Conservation (phyloP, 2,329 filamentous ascomycete species). For the Ophiognomonia clavigignenti-juglandacearum region DNA sequence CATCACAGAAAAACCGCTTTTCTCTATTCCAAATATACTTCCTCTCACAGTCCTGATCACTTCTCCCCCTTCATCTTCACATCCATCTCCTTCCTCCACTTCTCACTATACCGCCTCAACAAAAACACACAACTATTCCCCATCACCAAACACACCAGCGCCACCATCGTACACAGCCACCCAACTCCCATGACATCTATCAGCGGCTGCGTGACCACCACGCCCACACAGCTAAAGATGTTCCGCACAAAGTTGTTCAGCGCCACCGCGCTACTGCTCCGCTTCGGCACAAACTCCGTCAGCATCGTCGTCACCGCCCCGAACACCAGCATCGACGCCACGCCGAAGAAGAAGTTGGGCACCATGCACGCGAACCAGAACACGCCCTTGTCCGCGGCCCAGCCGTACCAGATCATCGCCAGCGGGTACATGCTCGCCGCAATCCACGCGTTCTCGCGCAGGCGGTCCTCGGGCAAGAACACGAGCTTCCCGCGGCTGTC, state of each 20-base stretch:
- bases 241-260: slow-evolving; percentile 80
- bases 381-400: slow-evolving; percentile 54
- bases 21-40: no score
- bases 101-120: slow-evolving; percentile 54
- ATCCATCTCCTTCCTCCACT: slow-evolving; percentile 64
- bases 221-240: slow-evolving; percentile 69
- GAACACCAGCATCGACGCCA: slow-evolving; percentile 76
- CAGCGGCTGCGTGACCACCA: slow-evolving; percentile 64
- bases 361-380: slow-evolving; percentile 45
- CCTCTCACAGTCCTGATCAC: no score
- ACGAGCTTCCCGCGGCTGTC: slow-evolving; percentile 62
- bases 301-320: slow-evolving; percentile 73
- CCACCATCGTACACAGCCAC: slow-evolving; percentile 64
- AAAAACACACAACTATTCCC: slow-evolving; percentile 55
- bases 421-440: slow-evolving; percentile 64
- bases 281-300: slow-evolving; percentile 74
- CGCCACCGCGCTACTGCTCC: slow-evolving; percentile 68
- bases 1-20: no score
- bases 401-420: slow-evolving; percentile 68
- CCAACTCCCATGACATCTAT: slow-evolving; percentile 68
- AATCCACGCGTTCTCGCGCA: slow-evolving; percentile 78
- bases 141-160: slow-evolving; percentile 49
- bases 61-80: slow-evolving; percentile 25
- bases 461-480: slow-evolving; percentile 72
- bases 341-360: slow-evolving; percentile 69